Percentiles rank a stretch among this genome's conserved stretches.
These are phyloP conservation scores for Leccinum boreale DNA, from an alignment of 768 basidiomycete genomes.

Conservation along the genomic window DNA sequence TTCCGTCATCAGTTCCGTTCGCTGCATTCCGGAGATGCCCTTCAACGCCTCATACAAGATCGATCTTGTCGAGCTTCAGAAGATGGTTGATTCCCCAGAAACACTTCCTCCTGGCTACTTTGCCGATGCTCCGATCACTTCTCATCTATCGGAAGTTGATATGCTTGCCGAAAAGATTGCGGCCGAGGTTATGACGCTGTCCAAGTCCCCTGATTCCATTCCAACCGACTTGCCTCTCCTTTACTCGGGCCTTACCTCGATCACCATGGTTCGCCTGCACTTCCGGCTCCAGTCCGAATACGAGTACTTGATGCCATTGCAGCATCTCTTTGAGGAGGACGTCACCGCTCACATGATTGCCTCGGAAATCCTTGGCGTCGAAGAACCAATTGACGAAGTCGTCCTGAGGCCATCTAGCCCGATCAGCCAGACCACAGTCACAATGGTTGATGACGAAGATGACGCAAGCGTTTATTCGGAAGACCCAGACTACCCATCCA, in stretches of 20 bases:
- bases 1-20: slow-evolving; percentile 7
- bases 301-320: slow-evolving; percentile 28
- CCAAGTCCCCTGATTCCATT: slow-evolving; percentile 24
- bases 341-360: slow-evolving; percentile 29
- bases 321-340: slow-evolving; percentile 30
- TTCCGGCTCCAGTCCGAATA: slow-evolving; percentile 34
- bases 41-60: slow-evolving; percentile 18
- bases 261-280: slow-evolving; percentile 29
- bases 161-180: slow-evolving; percentile 34
- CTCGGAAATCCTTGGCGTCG: slow-evolving; percentile 25
- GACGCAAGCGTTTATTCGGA: slow-evolving; percentile 4
- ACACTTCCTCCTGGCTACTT: neutral
- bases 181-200: slow-evolving; percentile 29
- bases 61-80: slow-evolving; percentile 11
- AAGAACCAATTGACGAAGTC: slow-evolving; percentile 12
- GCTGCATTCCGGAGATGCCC: slow-evolving; percentile 13
- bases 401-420: slow-evolving; percentile 9
- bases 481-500: slow-evolving; percentile 2
- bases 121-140: slow-evolving; percentile 8
- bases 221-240: slow-evolving; percentile 30
- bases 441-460: slow-evolving; percentile 19
- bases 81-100: slow-evolving; percentile 9
- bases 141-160: slow-evolving; percentile 15
- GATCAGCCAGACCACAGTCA: slow-evolving; percentile 16
- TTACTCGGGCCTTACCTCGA: slow-evolving; percentile 30